These are phyloP conservation scores for Solanum piurae DNA, from an alignment of 257 asterid species.

Conservation along the genomic window DNA sequence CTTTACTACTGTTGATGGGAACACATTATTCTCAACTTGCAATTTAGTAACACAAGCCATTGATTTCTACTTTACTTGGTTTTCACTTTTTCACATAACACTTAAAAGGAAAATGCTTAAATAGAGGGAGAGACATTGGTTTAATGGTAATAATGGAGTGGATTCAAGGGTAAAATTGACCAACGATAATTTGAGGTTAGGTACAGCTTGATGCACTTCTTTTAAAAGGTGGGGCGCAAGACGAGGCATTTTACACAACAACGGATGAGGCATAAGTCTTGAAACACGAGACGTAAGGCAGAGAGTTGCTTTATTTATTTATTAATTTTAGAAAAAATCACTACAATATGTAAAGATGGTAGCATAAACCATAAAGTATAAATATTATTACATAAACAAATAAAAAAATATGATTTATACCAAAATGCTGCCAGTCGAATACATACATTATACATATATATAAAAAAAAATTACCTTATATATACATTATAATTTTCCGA, in stretches of 20 bases:
- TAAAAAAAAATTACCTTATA: background rate
- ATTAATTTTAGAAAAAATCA: background rate
- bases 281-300: background rate
- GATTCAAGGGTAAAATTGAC: background rate
- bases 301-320: background rate
- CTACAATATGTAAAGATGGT: too few relatives aligned
- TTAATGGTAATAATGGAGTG: background rate
- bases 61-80: background rate
- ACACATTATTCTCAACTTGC: conserved; percentile 43
- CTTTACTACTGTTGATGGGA: conserved; percentile 39
- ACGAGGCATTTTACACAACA: too few relatives aligned
- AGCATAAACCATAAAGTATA: background rate
- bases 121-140: background rate
- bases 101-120: background rate
- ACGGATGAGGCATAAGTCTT: accelerated
- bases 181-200: background rate
- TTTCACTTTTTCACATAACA: background rate
- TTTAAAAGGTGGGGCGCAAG: background rate
- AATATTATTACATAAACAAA: too few relatives aligned
- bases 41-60: conserved; percentile 31
- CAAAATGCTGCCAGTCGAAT: background rate
- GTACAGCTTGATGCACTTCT: background rate
- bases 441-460: background rate
- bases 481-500: background rate
- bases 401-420: too few relatives aligned